Conservation (phyloP, 2,329 filamentous ascomycete genomes). For the Penicillium sp. region DNA sequence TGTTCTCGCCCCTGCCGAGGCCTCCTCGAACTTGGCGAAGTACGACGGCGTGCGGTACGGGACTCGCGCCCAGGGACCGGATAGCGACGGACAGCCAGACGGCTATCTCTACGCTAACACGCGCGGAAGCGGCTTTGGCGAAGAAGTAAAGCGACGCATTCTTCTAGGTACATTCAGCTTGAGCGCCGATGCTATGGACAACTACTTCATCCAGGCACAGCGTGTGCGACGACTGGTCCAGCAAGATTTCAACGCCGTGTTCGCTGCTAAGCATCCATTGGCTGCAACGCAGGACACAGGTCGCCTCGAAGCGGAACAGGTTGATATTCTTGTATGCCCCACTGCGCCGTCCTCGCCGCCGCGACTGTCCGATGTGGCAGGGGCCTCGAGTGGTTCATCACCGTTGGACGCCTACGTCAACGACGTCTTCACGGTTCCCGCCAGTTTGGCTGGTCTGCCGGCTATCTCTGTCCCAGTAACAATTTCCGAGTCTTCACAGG, state of each 20-base stretch:
- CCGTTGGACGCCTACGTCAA: conserved; percentile 79
- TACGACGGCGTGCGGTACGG: conserved; percentile 97
- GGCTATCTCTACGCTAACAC: conserved; percentile 68
- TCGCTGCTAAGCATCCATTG: conserved; percentile 66
- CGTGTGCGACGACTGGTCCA: conserved; percentile 78
- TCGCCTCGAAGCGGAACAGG: conserved; percentile 29
- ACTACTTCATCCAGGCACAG: conserved; percentile 95
- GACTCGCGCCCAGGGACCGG: conserved; percentile 47
- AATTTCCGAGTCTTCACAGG: conserved; percentile 22
- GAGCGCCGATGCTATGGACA: conserved; percentile 85
- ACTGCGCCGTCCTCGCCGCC: conserved; percentile 78
- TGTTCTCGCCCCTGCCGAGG: conserved; percentile 88
- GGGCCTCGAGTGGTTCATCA: conserved; percentile 23
- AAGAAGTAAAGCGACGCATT: conserved; percentile 81
- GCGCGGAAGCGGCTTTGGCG: conserved; percentile 69
- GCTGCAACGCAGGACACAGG: conserved; percentile 7
- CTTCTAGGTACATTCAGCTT: conserved; percentile 85
- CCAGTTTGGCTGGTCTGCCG: conserved; percentile 84
- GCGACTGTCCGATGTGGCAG: conserved; percentile 53
- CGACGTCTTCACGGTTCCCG: conserved; percentile 92
- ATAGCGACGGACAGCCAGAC: conserved; percentile 49
- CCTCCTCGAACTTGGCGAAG: conserved; percentile 90
- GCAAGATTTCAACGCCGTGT: conserved; percentile 77
- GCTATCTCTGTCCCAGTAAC: conserved; percentile 75
- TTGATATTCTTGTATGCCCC: conserved; percentile 83